Evolutionary conservation across 1,284 basidiomycete genomes (phyloP).

Genomic region (Boletus subluridellus): DNA sequence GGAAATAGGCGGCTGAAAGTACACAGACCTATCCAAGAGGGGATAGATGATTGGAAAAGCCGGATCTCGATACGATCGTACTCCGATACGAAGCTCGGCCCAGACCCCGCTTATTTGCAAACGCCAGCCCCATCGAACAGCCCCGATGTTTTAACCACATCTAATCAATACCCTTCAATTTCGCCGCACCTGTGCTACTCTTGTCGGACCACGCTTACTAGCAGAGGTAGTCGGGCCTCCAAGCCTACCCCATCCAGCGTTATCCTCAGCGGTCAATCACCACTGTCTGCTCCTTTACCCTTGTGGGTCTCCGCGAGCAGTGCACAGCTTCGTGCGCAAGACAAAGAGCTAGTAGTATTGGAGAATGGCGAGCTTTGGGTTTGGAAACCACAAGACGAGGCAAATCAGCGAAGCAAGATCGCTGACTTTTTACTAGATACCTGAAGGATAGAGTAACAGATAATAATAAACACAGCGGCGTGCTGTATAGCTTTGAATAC

Average conservation of each 20-base stretch:
- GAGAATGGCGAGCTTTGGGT: conserved; percentile 23
- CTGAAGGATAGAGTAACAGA: neutral
- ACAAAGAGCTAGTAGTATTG: neutral
- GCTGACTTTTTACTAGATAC: conserved; percentile 37
- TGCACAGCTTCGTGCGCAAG: conserved; percentile 5
- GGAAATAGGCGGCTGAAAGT: neutral
- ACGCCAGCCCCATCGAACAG: neutral
- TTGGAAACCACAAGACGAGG: conserved; percentile 21
- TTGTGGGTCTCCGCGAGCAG: conserved; percentile 34
- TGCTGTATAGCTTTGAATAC: neutral
- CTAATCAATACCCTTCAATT: conserved; percentile 35
- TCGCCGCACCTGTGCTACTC: conserved; percentile 65
- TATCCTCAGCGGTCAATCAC: neutral
- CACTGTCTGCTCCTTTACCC: conserved; percentile 33
- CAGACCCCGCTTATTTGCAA: conserved; percentile 14
- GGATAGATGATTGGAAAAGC: conserved; percentile 70
- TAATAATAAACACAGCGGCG: neutral
- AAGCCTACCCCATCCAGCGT: conserved; percentile 7
- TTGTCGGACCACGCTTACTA: conserved; percentile 70
- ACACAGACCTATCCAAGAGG: conserved; percentile 63
- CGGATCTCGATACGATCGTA: conserved; percentile 68
- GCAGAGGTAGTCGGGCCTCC: conserved; percentile 50
- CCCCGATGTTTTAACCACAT: conserved; percentile 21
- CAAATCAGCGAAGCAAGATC: conserved; percentile 34
- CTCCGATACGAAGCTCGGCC: conserved; percentile 26